phyloP scores from a whole-genome alignment of 75 land plant genomes.

The Sequoia sempervirens region DNA sequence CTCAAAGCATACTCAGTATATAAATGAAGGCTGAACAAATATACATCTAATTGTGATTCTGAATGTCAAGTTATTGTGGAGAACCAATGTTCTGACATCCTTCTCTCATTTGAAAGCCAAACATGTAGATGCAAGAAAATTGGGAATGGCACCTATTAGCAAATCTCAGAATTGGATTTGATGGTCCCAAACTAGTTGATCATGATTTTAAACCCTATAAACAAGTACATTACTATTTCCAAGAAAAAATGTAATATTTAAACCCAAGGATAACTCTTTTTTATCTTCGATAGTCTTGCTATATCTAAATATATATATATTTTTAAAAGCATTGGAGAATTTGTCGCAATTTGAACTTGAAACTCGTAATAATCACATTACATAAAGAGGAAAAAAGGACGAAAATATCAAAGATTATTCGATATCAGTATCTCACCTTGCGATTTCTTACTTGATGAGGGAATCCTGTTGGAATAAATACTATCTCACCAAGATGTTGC shows the following conservation, averaged over 20 bases:
- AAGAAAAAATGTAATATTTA: too few relatives aligned
- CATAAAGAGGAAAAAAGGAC: not conserved
- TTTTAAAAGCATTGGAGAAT: too few relatives aligned
- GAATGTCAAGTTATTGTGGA: not conserved
- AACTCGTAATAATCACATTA: not conserved
- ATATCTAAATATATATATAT: too few relatives aligned
- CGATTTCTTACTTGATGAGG: slow-evolving; percentile 74
- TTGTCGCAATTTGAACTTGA: not conserved
- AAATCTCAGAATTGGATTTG: not conserved
- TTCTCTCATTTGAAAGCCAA: not conserved
- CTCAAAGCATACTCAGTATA: not conserved
- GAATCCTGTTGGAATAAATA: slow-evolving; percentile 69
- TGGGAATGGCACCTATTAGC: not conserved
- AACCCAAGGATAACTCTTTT: too few relatives aligned
- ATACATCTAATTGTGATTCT: not conserved
- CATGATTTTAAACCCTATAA: not conserved
- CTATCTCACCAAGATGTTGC: slow-evolving; percentile 55
- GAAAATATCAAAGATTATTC: not conserved
- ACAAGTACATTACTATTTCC: not conserved
- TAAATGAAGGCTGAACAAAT: not conserved
- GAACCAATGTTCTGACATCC: too few relatives aligned
- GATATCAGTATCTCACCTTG: slow-evolving; percentile 20
- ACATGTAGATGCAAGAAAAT: not conserved
- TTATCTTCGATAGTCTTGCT: too few relatives aligned
- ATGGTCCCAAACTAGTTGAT: not conserved